A percentile compares a stretch with the other conserved stretches of the same genome.
These are phyloP conservation scores for Daldinia loculata DNA, from an alignment of 495 filamentous ascomycete genomes.

Conservation along the genomic window DNA sequence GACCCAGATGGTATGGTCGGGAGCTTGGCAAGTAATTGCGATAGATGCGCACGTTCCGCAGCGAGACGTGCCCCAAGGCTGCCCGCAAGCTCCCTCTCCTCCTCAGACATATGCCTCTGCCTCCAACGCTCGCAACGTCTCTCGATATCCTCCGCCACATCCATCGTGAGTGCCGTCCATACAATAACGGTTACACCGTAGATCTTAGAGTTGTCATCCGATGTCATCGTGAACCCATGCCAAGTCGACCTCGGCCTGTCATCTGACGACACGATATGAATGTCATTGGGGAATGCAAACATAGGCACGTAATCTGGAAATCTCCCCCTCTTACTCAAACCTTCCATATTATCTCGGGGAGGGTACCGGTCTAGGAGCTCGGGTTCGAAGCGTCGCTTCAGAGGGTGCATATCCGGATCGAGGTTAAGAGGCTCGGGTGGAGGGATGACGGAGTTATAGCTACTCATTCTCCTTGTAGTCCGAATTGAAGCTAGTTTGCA, in stretches of 20 bases:
- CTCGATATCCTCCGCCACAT: slow-evolving; percentile 87
- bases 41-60: slow-evolving; percentile 88
- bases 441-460: slow-evolving; percentile 98
- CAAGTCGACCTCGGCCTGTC: slow-evolving; percentile 92
- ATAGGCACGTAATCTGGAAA: slow-evolving; percentile 99
- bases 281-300: slow-evolving; percentile 99
- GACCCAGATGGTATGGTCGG: slow-evolving; percentile 83
- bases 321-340: slow-evolving; percentile 83
- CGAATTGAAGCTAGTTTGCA: slow-evolving; percentile 78
- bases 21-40: slow-evolving; percentile 82
- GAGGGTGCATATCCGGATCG: slow-evolving; percentile 92
- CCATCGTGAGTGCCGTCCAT: slow-evolving; percentile 86
- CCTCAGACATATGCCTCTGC: slow-evolving; percentile 92
- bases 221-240: slow-evolving; percentile 99
- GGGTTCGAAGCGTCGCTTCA: slow-evolving; percentile 93
- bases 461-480: slow-evolving; percentile 88
- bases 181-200: slow-evolving; percentile 92
- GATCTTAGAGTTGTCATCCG: slow-evolving; percentile 86
- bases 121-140: slow-evolving; percentile 93
- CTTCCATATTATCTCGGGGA: slow-evolving; percentile 75
- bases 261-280: slow-evolving; percentile 94
- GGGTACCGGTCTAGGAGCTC: slow-evolving; percentile 94
- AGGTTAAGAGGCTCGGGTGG: slow-evolving; percentile 87
- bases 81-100: slow-evolving; percentile 91
- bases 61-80: slow-evolving; percentile 92